Evolutionary conservation across 73 alveolate genomes (phyloP).

Genomic region (Paramecium pentaurelia): DNA sequence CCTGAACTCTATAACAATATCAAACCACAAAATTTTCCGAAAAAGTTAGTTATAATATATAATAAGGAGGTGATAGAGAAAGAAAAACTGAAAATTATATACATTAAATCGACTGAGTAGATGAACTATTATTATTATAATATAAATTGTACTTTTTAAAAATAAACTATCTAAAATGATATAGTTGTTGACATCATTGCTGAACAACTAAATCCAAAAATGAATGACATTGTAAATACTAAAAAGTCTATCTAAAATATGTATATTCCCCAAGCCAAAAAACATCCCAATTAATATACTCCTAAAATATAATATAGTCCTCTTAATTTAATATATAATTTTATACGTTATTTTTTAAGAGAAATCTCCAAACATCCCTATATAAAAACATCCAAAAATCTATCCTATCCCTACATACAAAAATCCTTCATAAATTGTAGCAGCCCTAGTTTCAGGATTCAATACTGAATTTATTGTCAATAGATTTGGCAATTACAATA

Average conservation of each 20-base stretch:
- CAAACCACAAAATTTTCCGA: not conserved
- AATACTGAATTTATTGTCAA: not conserved
- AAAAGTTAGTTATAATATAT: not conserved
- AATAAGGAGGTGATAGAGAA: not conserved
- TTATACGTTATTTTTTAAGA: not conserved
- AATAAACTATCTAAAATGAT: conserved; percentile 7
- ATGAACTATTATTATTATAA: not conserved
- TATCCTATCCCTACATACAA: conserved; percentile 30
- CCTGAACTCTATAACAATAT: conserved; percentile 38
- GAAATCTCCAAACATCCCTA: conserved; percentile 29
- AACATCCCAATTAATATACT: conserved; percentile 21
- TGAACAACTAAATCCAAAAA: not conserved
- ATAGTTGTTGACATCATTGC: not conserved
- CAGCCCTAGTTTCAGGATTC: not conserved
- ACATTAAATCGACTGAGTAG: not conserved
- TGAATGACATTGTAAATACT: not conserved
- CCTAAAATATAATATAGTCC: conserved; percentile 12
- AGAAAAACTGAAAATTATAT: not conserved
- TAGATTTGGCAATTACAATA: not conserved
- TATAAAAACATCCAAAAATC: conserved; percentile 1
- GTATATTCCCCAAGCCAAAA: not conserved
- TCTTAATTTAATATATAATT: not conserved
- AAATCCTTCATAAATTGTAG: not conserved
- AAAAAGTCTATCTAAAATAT: not conserved
- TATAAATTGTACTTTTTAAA: not conserved